Base-by-base conservation (phyloP, 2,329 filamentous ascomycete genomes). In the Xylaria hypoxylon region DNA sequence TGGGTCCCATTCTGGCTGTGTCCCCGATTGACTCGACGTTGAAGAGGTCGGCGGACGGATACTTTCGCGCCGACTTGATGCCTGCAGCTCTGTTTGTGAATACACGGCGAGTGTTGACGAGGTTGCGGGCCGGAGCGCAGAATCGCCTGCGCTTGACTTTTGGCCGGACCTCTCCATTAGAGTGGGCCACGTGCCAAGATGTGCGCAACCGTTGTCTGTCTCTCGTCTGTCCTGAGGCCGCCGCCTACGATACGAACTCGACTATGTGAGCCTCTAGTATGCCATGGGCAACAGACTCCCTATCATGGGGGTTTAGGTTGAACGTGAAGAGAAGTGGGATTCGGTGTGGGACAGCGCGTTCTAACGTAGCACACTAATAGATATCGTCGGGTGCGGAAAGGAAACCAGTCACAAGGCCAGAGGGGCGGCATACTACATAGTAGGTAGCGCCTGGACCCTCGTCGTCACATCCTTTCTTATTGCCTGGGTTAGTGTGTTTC, bases 1-100 rank as follows among this genome's bases (percentile, higher is more conserved):
- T 8, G 60, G 42, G 42, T 69, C 67, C 67, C 57, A 65, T 40
- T 68, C 57, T 50, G 48, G 38, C 33, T 58, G 57, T n/a, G 47
- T 62, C 15, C 28, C 62, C 11, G 65, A 65, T 44, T 65, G 57
- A 31, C 65, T 62, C 13, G 65, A 61, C 2, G 65, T 53, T 47
- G 65, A 62, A 44, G 62, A 65, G 8, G 65, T 62, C 17, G 50
- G 52, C 28, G 62, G 65, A 5, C 61, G 56, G 45, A 17, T 33
- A 17, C 59, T 59, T 40, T 47, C 65, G 28, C 50, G 44, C 50
- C 38, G 56, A 13, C 35, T 53, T 1, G 61, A 57, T 19, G 35
- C 26, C 35, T 65, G 57, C 24, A 58, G 57, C n/a, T 68, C 65
- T 5, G 44, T 50, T n/a, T 59, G 65, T 17, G 55, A 52, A 56